phyloP scores from a whole-genome alignment of 1,284 basidiomycete species.

The Tylopilus sp. region DNA sequence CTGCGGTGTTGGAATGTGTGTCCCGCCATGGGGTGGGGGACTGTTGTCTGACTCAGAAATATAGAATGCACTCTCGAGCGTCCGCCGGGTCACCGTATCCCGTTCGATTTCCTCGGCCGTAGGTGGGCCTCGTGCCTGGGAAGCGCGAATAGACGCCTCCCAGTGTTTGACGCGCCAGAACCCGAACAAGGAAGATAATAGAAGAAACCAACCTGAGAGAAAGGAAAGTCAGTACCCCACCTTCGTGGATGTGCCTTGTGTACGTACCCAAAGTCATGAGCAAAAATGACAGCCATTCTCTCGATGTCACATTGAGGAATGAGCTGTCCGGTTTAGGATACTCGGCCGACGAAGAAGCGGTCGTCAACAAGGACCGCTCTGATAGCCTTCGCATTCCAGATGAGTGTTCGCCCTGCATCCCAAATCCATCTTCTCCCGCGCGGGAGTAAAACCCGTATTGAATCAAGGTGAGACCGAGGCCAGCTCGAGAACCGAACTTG shows the following conservation, averaged over 20 bases:
- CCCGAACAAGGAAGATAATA: conserved; percentile 75
- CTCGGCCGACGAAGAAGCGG: conserved; percentile 17
- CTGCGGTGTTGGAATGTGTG: conserved; percentile 33
- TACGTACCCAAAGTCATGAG: conserved; percentile 80
- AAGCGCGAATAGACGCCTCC: conserved; percentile 61
- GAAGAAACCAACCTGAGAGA: conserved; percentile 78
- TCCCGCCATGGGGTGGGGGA: conserved; percentile 14
- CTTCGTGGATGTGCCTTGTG: background rate
- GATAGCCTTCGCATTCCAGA: conserved; percentile 2
- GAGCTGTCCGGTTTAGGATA: conserved; percentile 14
- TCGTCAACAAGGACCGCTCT: conserved; percentile 14
- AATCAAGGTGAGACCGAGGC: conserved; percentile 92
- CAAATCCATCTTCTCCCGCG: conserved; percentile 29
- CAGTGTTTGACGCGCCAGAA: conserved; percentile 86
- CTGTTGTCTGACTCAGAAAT: conserved; percentile 26
- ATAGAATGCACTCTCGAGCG: conserved; percentile 50
- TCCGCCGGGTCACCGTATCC: conserved; percentile 47
- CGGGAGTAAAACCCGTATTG: conserved; percentile 77
- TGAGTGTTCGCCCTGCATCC: conserved; percentile 2
- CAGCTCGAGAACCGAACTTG: conserved; percentile 91
- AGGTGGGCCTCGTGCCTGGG: conserved; percentile 36
- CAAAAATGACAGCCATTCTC: conserved; percentile 86
- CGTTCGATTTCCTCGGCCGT: conserved; percentile 47
- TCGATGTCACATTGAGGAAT: conserved; percentile 40
- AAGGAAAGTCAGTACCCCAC: background rate